These are phyloP conservation scores for Calonectria hongkongensis DNA, from an alignment of 2,329 filamentous ascomycete species.

Conservation along the genomic window DNA sequence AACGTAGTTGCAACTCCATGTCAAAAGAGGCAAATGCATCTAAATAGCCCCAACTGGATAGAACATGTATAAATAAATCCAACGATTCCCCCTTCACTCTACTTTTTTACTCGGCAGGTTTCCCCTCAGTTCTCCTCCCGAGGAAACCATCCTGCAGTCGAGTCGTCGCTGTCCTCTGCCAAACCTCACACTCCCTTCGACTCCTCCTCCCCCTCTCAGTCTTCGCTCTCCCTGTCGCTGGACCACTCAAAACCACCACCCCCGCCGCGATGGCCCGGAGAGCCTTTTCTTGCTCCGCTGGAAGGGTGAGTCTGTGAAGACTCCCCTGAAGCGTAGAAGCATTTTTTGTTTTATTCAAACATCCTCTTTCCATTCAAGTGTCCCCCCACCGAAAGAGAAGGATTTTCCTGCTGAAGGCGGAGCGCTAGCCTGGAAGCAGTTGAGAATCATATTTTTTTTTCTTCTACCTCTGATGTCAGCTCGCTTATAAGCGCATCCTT, in stretches of 20 bases:
- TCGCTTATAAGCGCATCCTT: neutral
- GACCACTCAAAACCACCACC: constrained; percentile 2
- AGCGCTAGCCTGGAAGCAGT: constrained; percentile 43
- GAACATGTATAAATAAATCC: constrained; percentile 28
- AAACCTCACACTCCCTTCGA: constrained; percentile 31
- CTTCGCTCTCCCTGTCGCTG: constrained; percentile 35
- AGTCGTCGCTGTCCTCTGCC: constrained; percentile 33
- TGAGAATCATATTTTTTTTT: constrained; percentile 28
- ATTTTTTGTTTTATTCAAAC: constrained; percentile 30
- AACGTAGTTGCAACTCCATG: constrained; percentile 24
- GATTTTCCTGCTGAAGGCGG: constrained; percentile 46
- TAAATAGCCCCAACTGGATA: neutral
- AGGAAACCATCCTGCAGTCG: constrained; percentile 45
- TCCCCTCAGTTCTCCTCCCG: constrained; percentile 28
- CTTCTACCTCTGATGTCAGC: neutral
- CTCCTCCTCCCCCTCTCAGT: constrained; percentile 19
- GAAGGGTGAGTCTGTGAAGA: constrained; percentile 34
- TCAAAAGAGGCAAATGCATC: neutral
- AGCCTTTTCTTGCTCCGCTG: constrained; percentile 34
- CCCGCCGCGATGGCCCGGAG: constrained; percentile 43
- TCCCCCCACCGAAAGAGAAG: constrained; percentile 18
- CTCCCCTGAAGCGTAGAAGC: constrained; percentile 40
- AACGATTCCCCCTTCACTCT: neutral
- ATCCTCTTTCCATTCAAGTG: neutral
- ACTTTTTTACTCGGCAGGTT: constrained; percentile 38